Evolutionary conservation across 306 rosid species (phyloP), one percentile per base, ranked within the genome.

Genomic region (Neltuma alba): DNA sequence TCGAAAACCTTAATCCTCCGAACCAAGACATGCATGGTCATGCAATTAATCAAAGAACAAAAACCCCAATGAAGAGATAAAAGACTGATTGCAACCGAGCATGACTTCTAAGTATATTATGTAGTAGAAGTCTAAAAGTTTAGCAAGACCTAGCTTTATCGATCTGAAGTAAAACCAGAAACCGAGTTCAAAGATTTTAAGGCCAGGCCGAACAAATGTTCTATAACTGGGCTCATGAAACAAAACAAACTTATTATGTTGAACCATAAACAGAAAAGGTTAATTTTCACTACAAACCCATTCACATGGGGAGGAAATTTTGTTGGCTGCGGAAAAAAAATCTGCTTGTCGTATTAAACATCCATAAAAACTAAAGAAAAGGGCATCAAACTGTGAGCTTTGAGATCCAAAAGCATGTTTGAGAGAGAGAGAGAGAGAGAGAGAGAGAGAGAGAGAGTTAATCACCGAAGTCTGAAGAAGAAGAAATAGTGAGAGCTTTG

Each of bases 401-500:
- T 55, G 6, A 67, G 69, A 44, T 25, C 6, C 31, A 57, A 37
- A 33, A 5, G 15, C 55, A 70, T 47, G 67, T 12, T 44, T 16
- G n/a, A 55, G 52, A 70, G 18, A 50, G 16, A 0, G n/a, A n/a
- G n/a, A n/a, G n/a, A n/a, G n/a, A 7, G 4, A 55, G 30, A 57
- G 3, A 67, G 44, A 21, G 23, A 50, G 6, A 54, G 42, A 40
- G 41, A 72, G 63, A 54, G 28, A 13, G 44, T 34, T 31, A 23
- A 77, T 87, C 87, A 91, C 93, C 97, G 72, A 88, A 85, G 75
- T 85, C 81, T 12, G 96, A 76, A 41, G 71, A 37, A 36, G 94
- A 90, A 77, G 96, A 89, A 48, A 93, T 60, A 18, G 94, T 65
- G 30, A 95, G 96, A 42, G 96, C 79, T 83, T 91, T 93, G 81